phyloP scores from a whole-genome alignment of 306 rosid species.

The Arachis stenosperma region DNA sequence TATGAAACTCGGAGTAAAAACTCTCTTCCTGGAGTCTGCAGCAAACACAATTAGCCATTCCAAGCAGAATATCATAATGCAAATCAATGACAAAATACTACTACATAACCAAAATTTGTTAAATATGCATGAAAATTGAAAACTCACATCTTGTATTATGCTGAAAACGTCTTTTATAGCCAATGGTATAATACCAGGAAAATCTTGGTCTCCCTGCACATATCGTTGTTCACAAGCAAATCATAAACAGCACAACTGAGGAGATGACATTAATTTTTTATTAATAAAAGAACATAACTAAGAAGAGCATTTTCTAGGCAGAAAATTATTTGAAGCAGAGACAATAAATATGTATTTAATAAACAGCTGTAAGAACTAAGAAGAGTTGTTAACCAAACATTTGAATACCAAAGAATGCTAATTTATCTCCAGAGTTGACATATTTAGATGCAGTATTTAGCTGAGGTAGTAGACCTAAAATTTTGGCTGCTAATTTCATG shows the following conservation, averaged over 20 bases:
- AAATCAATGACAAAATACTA: slow-evolving; percentile 21
- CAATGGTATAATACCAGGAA: slow-evolving; percentile 93
- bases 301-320: slow-evolving; percentile 19
- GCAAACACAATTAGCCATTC: slow-evolving; percentile 38
- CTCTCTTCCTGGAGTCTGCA: slow-evolving; percentile 99
- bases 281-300: slow-evolving; percentile 6
- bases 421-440: slow-evolving; percentile 27
- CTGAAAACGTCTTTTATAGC: slow-evolving; percentile 98
- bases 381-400: not conserved
- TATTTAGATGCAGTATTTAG: slow-evolving; percentile 4
- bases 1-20: slow-evolving; percentile 96
- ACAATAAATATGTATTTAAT: not conserved
- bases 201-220: slow-evolving; percentile 87
- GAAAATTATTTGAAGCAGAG: slow-evolving; percentile 13
- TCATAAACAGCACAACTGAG: slow-evolving; percentile 30
- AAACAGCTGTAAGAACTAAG: slow-evolving; percentile 7
- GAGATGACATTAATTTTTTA: slow-evolving; percentile 1
- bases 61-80: slow-evolving; percentile 1
- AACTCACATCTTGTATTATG: slow-evolving; percentile 95
- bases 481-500: slow-evolving; percentile 15
- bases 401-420: slow-evolving; percentile 22
- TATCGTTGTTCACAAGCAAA: slow-evolving; percentile 35
- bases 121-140: slow-evolving; percentile 45
- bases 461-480: slow-evolving; percentile 21
- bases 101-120: slow-evolving; percentile 12